Evolutionary conservation across 1,284 basidiomycete species (phyloP).

Genomic region (Inonotus obliquus): DNA sequence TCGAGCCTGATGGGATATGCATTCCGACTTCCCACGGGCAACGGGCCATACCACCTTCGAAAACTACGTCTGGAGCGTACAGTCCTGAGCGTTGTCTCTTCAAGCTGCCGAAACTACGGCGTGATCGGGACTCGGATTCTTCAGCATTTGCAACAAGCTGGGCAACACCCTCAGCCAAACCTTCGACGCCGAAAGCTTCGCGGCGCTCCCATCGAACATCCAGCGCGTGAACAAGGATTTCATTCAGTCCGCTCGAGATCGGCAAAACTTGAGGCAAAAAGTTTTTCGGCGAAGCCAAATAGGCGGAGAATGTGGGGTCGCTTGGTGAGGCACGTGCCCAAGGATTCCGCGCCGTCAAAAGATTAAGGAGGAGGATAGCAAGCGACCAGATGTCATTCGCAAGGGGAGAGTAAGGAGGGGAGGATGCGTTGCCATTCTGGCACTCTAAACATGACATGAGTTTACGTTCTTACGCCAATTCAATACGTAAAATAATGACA

Average conservation of each 20-base stretch:
- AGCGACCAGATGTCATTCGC: constrained; percentile 91
- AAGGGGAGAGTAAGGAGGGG: constrained; percentile 62
- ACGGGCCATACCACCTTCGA: constrained; percentile 79
- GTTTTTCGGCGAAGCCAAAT: constrained; percentile 53
- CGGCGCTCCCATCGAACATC: constrained; percentile 18
- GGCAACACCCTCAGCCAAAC: constrained; percentile 15
- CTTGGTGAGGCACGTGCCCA: constrained; percentile 74
- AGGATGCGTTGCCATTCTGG: constrained; percentile 50
- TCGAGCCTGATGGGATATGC: constrained; percentile 22
- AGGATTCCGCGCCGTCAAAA: constrained; percentile 84
- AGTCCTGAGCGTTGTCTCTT: constrained; percentile 11
- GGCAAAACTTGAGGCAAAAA: constrained; percentile 71
- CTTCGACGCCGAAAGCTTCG: constrained; percentile 16
- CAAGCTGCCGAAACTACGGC: not conserved
- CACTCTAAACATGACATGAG: constrained; percentile 49
- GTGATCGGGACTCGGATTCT: constrained; percentile 7
- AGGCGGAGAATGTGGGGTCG: constrained; percentile 74
- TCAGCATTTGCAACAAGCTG: constrained; percentile 8
- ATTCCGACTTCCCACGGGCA: constrained; percentile 76
- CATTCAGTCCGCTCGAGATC: constrained; percentile 56
- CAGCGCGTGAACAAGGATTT: constrained; percentile 42
- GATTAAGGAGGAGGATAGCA: constrained; percentile 80
- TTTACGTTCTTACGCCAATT: constrained; percentile 17
- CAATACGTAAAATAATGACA: constrained; percentile 9
- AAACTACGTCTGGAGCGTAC: constrained; percentile 64